Evolutionary conservation across 2,329 filamentous ascomycete species (phyloP).

Genomic region (Aspergillus sp.): DNA sequence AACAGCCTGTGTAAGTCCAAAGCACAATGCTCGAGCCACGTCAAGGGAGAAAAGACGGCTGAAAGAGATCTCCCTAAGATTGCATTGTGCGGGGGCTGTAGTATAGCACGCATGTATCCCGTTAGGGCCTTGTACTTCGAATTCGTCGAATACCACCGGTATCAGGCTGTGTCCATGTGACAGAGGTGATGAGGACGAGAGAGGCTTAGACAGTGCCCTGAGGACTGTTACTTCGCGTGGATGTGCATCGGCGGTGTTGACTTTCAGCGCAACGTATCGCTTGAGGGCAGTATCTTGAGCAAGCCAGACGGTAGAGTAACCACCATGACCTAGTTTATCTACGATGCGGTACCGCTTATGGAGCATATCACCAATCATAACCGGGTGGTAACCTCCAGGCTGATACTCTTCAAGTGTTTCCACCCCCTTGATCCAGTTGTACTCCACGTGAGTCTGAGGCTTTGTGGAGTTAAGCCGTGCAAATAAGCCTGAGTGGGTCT

Average conservation of each 20-base stretch:
- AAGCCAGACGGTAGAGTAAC: constrained; percentile 48
- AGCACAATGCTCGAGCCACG: constrained; percentile 27
- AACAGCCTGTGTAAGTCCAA: constrained; percentile 25
- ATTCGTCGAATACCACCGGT: constrained; percentile 26
- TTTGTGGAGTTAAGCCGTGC: constrained; percentile 8
- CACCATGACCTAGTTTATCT: constrained; percentile 47
- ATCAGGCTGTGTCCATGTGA: constrained; percentile 9
- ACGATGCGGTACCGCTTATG: constrained; percentile 40
- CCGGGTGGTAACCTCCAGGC: constrained; percentile 39
- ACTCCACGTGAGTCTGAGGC: constrained; percentile 18
- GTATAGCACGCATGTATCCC: constrained; percentile 32
- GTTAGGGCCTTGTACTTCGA: constrained; percentile 31
- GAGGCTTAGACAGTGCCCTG: no score
- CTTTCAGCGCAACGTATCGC: constrained; percentile 35
- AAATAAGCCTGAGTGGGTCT: neutral
- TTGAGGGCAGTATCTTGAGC: constrained; percentile 33
- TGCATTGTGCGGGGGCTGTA: constrained; percentile 27
- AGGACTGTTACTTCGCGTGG: constrained; percentile 20
- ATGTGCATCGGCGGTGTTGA: constrained; percentile 25
- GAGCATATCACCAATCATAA: constrained; percentile 36
- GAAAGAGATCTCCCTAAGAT: constrained; percentile 32
- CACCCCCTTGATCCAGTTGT: constrained; percentile 33
- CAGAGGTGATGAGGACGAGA: no score
- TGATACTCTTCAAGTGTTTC: constrained; percentile 35
- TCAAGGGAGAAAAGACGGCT: constrained; percentile 29